Percentiles rank a stretch among this genome's conserved stretches.
Conservation (phyloP, 73 alveolate species). For the Symbiodinium pilosum region DNA sequence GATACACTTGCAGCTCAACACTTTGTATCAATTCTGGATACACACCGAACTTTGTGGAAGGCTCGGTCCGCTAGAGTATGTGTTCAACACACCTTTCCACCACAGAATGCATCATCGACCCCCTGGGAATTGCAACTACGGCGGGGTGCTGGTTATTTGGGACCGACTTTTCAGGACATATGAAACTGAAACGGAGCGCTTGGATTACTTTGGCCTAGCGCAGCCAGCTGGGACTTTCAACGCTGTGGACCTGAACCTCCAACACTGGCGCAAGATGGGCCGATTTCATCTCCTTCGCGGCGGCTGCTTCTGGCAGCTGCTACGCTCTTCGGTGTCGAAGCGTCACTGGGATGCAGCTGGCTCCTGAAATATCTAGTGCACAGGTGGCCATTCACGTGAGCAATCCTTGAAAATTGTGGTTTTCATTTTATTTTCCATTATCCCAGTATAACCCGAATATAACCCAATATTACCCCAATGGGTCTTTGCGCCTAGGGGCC, state of each 20-base stretch:
- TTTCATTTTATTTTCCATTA: too few species aligned
- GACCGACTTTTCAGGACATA: conserved; percentile 60
- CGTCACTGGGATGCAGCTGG: conserved; percentile 28
- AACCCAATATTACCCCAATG: neutral
- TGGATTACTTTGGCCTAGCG: conserved; percentile 65
- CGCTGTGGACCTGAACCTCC: conserved; percentile 35
- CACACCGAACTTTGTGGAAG: conserved; percentile 77
- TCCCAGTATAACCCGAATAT: too few species aligned
- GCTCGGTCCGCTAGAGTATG: conserved; percentile 37
- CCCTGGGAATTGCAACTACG: conserved; percentile 91
- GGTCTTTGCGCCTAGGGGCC: neutral
- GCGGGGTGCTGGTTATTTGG: conserved; percentile 57
- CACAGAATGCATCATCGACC: conserved; percentile 88
- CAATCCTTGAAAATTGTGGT: too few species aligned
- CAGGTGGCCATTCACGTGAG: too few species aligned
- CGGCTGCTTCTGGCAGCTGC: conserved; percentile 40
- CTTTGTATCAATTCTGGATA: conserved; percentile 66
- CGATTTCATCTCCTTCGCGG: neutral
- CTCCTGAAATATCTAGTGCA: too few species aligned
- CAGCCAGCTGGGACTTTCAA: conserved; percentile 21
- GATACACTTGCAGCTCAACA: conserved; percentile 45
- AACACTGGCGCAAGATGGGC: conserved; percentile 71
- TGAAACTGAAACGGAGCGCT: conserved; percentile 27
- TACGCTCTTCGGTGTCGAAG: neutral
- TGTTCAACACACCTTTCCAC: conserved; percentile 56